Base-by-base conservation (phyloP, 1,139 yeast species). In the Zygosaccharomyces pseudobailii region DNA sequence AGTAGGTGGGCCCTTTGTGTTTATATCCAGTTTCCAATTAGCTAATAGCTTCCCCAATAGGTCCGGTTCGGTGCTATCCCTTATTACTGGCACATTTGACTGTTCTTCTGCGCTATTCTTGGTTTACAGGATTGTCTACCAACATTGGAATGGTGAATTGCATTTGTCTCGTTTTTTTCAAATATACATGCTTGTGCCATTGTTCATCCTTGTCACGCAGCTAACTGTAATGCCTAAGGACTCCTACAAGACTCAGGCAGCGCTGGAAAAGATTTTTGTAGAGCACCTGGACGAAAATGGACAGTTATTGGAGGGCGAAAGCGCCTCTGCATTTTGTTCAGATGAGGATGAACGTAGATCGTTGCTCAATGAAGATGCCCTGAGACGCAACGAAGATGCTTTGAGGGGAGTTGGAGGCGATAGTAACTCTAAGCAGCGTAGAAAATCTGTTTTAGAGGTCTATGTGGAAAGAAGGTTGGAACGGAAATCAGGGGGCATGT, bases 1-100 rank as follows among this genome's bases (percentile, higher is more conserved):
- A 0, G 67, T 83, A 45, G 90, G 92, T 4, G 94, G 95, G 1
- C 95, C 95, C 6, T 86, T 86, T 65, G 84, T 84, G 19, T 85
- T 83, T 61, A 84, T 87, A 48, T 80, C 90, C n/a, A 76, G 86
- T 45, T 82, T 86, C 73, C 94, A 86, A 57, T 70, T 85, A 57
- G 83, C 92, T 4, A 84, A 82, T 59, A 72, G 84, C 17, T 82
- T 84, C 69, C 94, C 94, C 3, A 73, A 74, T 46, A 75, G 75
- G 58, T 81, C 89, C 4, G 95, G 95, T 2, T 71, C 83, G 44
- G 73, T 85, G 39, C 66, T 87, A 55, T 92, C 94, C 0, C 62
- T 83, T 17, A 68, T 87, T 45, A 83, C 92, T 2, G 94, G 94
- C 8, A 83, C 89, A 0, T 82, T 85, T 56, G 94, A 87, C 62